Conservation (phyloP, 768 basidiomycete species). For the Mycena filopes region DNA sequence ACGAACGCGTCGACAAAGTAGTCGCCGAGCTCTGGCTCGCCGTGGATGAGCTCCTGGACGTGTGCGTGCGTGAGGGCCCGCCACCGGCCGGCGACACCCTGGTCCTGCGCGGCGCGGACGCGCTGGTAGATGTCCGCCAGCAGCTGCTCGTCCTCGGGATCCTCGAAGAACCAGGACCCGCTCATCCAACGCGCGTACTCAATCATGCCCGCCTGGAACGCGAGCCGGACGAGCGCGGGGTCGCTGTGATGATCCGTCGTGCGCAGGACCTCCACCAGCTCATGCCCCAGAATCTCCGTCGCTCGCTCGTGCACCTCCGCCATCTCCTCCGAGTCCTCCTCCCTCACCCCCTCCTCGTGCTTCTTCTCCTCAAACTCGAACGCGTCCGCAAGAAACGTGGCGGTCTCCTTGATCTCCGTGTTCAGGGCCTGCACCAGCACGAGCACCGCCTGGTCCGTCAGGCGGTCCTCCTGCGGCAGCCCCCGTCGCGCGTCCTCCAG, state of each 20-base stretch:
- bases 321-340: constrained; percentile 33
- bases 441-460: constrained; percentile 43
- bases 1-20: constrained; percentile 52
- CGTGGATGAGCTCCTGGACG: constrained; percentile 50
- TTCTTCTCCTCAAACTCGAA: constrained; percentile 42
- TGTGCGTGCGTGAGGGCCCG: constrained; percentile 63
- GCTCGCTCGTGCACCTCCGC: constrained; percentile 42
- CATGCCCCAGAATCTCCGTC: constrained; percentile 42
- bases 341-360: not conserved
- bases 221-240: constrained; percentile 54
- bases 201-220: constrained; percentile 56
- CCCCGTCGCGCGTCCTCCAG: constrained; percentile 13
- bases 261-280: constrained; percentile 53
- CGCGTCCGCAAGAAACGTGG: constrained; percentile 57
- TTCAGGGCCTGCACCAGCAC: constrained; percentile 57
- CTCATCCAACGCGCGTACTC: constrained; percentile 63
- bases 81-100: constrained; percentile 66
- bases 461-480: constrained; percentile 9
- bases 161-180: constrained; percentile 62
- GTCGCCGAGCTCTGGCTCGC: constrained; percentile 46
- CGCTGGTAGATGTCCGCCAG: constrained; percentile 54
- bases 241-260: constrained; percentile 52
- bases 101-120: constrained; percentile 58
- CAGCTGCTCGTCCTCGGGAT: constrained; percentile 57
- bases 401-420: constrained; percentile 58